Percentiles rank a stretch among this genome's conserved stretches.
phyloP scores from a whole-genome alignment of 495 filamentous ascomycete genomes.

The Hyaloscypha bicolor region DNA sequence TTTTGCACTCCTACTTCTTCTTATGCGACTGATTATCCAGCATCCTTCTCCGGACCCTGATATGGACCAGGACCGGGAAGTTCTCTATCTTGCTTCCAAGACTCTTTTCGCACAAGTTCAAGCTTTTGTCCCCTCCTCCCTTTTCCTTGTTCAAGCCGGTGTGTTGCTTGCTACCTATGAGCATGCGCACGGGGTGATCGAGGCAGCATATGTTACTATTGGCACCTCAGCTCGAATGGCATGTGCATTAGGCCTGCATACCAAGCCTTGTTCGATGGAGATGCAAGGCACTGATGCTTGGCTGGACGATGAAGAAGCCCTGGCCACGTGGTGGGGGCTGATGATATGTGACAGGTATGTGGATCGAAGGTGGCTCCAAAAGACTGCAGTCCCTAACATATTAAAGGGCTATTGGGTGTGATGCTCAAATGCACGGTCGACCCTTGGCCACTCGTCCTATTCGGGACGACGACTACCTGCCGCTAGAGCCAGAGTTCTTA shows the following conservation, averaged over 20 bases:
- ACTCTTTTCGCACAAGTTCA: constrained; percentile 42
- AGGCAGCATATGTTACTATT: constrained; percentile 22
- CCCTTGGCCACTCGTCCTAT: constrained; percentile 19
- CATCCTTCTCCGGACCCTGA: constrained; percentile 21
- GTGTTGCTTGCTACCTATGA: constrained; percentile 37
- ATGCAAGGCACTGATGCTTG: constrained; percentile 21
- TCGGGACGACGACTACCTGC: constrained; percentile 20
- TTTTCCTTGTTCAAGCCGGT: constrained; percentile 39
- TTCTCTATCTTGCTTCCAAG: constrained; percentile 38
- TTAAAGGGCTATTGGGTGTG: constrained; percentile 22
- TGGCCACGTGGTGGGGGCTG: constrained; percentile 26
- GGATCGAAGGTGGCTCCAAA: background rate
- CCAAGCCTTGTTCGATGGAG: constrained; percentile 16
- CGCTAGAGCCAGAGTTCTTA: constrained; percentile 29
- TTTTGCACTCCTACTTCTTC: constrained; percentile 40
- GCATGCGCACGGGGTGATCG: constrained; percentile 23
- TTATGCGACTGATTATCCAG: constrained; percentile 40
- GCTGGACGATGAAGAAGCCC: constrained; percentile 19
- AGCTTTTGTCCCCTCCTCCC: constrained; percentile 30
- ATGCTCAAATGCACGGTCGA: constrained; percentile 13
- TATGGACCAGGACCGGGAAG: constrained; percentile 28
- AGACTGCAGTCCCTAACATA: constrained; percentile 8
- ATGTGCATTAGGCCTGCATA: constrained; percentile 35
- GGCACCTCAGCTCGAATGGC: constrained; percentile 22
- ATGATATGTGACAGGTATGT: constrained; percentile 23